A percentile compares a stretch with the other conserved stretches of the same genome.
phyloP scores from a whole-genome alignment of 176 grass and related monocot species.

The Musa itinerans region DNA sequence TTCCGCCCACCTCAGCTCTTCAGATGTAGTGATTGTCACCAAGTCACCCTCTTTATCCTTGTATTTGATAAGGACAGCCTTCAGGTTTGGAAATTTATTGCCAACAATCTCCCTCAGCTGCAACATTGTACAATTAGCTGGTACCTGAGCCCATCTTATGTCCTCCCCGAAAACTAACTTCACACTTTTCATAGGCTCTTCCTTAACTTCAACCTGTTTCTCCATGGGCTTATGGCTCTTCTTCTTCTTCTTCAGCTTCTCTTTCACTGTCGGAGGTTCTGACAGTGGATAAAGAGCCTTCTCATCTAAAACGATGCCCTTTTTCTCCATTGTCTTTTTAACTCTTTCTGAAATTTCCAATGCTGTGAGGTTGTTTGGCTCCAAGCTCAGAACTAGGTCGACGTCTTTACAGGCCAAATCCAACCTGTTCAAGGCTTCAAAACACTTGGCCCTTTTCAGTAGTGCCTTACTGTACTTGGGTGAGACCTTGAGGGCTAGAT shows the following conservation, averaged over 20 bases:
- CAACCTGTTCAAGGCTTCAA: slow-evolving; percentile 58
- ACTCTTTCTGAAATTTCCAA: slow-evolving; percentile 57
- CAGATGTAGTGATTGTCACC: slow-evolving; percentile 71
- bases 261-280: slow-evolving; percentile 38
- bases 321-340: slow-evolving; percentile 49
- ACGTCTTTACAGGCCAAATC: slow-evolving; percentile 60
- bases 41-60: slow-evolving; percentile 85
- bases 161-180: slow-evolving; percentile 83
- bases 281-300: slow-evolving; percentile 38
- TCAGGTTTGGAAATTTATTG: slow-evolving; percentile 62
- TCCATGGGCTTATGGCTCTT: background rate
- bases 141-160: slow-evolving; percentile 76
- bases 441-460: slow-evolving; percentile 74
- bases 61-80: slow-evolving; percentile 73
- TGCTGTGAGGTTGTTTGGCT: slow-evolving; percentile 67
- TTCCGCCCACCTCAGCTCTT: slow-evolving; percentile 74
- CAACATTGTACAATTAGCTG: slow-evolving; percentile 44
- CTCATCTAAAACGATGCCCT: slow-evolving; percentile 49
- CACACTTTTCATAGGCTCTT: slow-evolving; percentile 43
- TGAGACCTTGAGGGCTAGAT: slow-evolving; percentile 46
- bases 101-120: slow-evolving; percentile 53
- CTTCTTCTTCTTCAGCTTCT: slow-evolving; percentile 46
- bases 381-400: slow-evolving; percentile 40
- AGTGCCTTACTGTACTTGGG: slow-evolving; percentile 76
- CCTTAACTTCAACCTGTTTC: slow-evolving; percentile 22